Conservation (phyloP, 2,329 filamentous ascomycete species). For the Aspergillus vadensis region DNA sequence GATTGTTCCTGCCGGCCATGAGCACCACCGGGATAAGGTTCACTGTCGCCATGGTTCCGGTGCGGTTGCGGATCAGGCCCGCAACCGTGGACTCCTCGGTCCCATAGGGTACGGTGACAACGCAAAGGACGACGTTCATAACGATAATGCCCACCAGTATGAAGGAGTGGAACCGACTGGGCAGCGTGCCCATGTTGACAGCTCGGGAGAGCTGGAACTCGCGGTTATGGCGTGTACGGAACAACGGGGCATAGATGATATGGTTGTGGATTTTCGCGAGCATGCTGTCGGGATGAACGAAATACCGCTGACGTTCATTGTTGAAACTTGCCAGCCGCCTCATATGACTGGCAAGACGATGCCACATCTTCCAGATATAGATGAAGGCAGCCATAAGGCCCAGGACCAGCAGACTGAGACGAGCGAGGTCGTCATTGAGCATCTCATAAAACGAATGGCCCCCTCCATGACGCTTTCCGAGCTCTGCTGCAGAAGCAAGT, state of each 20-base stretch:
- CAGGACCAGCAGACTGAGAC: conserved; percentile 66
- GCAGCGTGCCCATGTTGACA: conserved; percentile 49
- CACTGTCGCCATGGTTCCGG: conserved; percentile 44
- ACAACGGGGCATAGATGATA: conserved; percentile 55
- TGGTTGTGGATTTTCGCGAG: conserved; percentile 71
- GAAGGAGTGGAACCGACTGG: conserved; percentile 49
- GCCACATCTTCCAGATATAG: conserved; percentile 66
- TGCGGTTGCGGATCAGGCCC: conserved; percentile 46
- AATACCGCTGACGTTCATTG: conserved; percentile 80
- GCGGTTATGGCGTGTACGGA: conserved; percentile 47
- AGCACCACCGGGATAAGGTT: conserved; percentile 49
- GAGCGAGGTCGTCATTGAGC: conserved; percentile 58
- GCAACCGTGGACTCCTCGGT: conserved; percentile 36
- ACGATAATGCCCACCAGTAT: conserved; percentile 44
- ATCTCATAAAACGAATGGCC: conserved; percentile 29
- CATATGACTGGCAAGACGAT: conserved; percentile 66
- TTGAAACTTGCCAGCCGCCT: conserved; percentile 74
- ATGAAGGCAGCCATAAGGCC: conserved; percentile 64
- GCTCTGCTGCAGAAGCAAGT: conserved; percentile 28
- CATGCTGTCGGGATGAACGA: conserved; percentile 57
- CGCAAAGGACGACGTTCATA: conserved; percentile 55
- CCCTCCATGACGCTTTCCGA: conserved; percentile 29
- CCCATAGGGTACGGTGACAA: conserved; percentile 45
- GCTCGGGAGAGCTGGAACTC: conserved; percentile 48
- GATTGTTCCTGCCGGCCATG: conserved; percentile 47